Conservation (phyloP, 129 eudicot genomes). For the Flaveria trinervia region DNA sequence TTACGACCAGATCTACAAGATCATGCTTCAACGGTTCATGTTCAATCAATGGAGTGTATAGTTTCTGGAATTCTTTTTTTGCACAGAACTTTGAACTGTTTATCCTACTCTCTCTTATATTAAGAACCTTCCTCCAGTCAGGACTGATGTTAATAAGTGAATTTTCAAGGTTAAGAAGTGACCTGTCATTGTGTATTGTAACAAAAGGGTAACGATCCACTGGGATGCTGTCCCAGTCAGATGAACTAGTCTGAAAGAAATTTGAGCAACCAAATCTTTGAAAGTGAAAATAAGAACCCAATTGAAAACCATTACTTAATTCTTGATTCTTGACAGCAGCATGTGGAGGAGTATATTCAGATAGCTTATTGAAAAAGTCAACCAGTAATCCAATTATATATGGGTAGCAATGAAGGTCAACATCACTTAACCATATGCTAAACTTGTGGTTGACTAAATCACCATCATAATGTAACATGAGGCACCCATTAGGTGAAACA, state of each 20-base stretch:
- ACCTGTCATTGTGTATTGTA: slow-evolving; percentile 45
- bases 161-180: slow-evolving; percentile 48
- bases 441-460: slow-evolving; percentile 32
- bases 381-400: slow-evolving; percentile 52
- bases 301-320: slow-evolving; percentile 22
- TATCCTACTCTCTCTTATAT: slow-evolving; percentile 39
- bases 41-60: slow-evolving; percentile 29
- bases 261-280: slow-evolving; percentile 59
- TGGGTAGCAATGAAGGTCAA: slow-evolving; percentile 82
- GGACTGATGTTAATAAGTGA: slow-evolving; percentile 43
- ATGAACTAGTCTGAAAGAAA: slow-evolving; percentile 36
- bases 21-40: slow-evolving; percentile 8
- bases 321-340: slow-evolving; percentile 29
- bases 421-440: slow-evolving; percentile 48
- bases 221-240: slow-evolving; percentile 57
- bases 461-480: slow-evolving; percentile 57
- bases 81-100: slow-evolving; percentile 34
- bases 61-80: slow-evolving; percentile 33
- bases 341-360: slow-evolving; percentile 33
- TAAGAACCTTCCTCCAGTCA: slow-evolving; percentile 48
- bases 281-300: slow-evolving; percentile 46
- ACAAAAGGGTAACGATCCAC: slow-evolving; percentile 61
- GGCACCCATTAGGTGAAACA: slow-evolving; percentile 43
- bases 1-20: slow-evolving; percentile 19
- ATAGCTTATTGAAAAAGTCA: slow-evolving; percentile 58